Base-by-base conservation (phyloP, 768 basidiomycete species). In the Boletus rufocinnamomeus region DNA sequence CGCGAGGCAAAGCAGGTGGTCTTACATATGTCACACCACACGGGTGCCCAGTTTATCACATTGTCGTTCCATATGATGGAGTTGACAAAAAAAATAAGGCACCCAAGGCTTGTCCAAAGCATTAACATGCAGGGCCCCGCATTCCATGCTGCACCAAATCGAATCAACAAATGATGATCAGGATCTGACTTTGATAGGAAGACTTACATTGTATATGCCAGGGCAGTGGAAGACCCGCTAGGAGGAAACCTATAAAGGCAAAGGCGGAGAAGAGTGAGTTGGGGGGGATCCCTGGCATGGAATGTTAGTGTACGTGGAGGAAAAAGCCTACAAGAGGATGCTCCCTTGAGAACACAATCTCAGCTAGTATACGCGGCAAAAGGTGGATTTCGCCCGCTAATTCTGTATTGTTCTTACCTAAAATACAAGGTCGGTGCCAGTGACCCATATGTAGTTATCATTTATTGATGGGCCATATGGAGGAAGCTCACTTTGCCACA, bases 21-120 rank as follows among this genome's bases (percentile, higher is more conserved):
- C 50, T 32, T 57, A 84, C 84, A 72, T 48, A 84, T 81, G 62
- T 85, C 84, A 62, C 84, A 84, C 80, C 80, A 86, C 4, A 80
- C 74, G 0, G 80, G 81, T 1, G 69, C 66, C 19, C 52, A 49
- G 43, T 79, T 70, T 10, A 59, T 61, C 14, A 64, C 61, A 43
- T 68, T 74, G 44, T 76, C 66, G 27, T 61, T 63, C 79, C 79
- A 80, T 3, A 76, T 54, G 38, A 72, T 70, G 63, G 65, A 76
- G 60, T 79, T 76, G 46, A 79, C 55, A 52, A 76, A 71, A n/a
- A 56, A 56, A 17, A 74, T 56, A 4, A 76, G 56, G 46, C 70
- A 73, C 7, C 57, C 60, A 11, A 69, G 25, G 6, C 59, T 57
- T 0, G 66, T 66, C 78, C 76, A 78, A 25, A 67, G 41, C 64